Evolutionary conservation across 495 filamentous ascomycete species (phyloP), one percentile per base, ranked within the genome.

Genomic region (Neurospora tetraspora): DNA sequence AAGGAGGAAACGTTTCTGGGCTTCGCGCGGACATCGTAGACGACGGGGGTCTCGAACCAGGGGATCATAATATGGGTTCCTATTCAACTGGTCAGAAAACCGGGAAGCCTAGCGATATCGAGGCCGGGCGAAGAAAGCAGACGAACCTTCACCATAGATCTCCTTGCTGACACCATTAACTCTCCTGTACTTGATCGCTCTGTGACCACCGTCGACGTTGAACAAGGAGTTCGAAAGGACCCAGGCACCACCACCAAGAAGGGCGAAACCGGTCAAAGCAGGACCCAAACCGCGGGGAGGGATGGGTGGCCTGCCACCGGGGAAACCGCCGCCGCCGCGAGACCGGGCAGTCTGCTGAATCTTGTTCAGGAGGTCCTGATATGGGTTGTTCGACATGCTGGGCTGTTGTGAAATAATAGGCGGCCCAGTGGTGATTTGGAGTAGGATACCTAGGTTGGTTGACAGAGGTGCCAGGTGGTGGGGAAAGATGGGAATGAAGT

Each of bases 191-290:
- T 99, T 99, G 86, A 99, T 99, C 69, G 96, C 96, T 80, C 96
- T 91, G 86, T 98, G 96, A 85, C 96, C 96, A 90, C 96, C 96
- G 80, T 99, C 96, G 75, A 99, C 96, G 89, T 99, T 99, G 89
- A 98, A 99, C 5, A 99, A 90, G 39, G 94, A 88, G 85, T 94
- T 95, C 77, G 93, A 94, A 18, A 91, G 82, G 72, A 65, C 23
- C 16, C 89, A 82, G 69, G 82, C 82, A 53, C 89, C 92, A 75
- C 91, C 88, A 74, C 88, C 91, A 27, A 97, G 73, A 69, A 88
- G 85, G 59, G 82, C 84, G 8, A 85, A 39, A 31, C 77, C 82
- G 34, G 71, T 80, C 39, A 81, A 69, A 59, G 72, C 83, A 75
- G 75, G 83, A 40, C 74, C 73, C 14, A 77, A n/a, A 34, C 73